Evolutionary conservation across 306 rosid species (phyloP).

Genomic region (Cucumis hystrix): DNA sequence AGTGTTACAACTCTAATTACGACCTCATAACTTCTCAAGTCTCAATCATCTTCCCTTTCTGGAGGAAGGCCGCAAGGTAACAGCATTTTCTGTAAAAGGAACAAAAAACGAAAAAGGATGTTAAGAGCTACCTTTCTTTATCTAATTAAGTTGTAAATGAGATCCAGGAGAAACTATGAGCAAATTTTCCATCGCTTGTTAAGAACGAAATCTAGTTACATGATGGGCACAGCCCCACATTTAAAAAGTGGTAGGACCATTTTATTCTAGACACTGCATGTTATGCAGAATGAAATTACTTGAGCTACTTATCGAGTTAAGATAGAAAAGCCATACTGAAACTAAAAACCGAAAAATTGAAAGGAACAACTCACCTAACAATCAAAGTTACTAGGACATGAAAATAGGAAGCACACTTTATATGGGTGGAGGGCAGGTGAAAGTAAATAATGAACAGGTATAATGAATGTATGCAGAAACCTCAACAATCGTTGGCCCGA

Average conservation of each 20-base stretch:
- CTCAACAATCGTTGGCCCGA: neutral
- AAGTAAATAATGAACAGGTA: neutral
- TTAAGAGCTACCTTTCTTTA: neutral
- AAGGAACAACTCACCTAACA: neutral
- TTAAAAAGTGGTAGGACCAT: neutral
- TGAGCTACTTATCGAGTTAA: neutral
- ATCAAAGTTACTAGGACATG: neutral
- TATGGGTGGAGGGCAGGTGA: neutral
- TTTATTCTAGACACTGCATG: neutral
- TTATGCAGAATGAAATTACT: neutral
- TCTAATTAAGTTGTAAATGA: neutral
- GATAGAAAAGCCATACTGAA: neutral
- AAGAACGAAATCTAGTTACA: neutral
- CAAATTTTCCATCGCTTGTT: neutral
- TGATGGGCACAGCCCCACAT: neutral
- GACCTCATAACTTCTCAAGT: neutral
- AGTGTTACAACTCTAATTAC: neutral
- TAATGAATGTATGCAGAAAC: neutral
- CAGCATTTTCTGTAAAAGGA: slow-evolving; percentile 67
- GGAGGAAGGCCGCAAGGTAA: slow-evolving; percentile 93
- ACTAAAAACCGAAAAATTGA: neutral
- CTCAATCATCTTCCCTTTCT: slow-evolving; percentile 78
- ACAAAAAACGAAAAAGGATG: neutral
- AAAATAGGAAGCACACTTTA: neutral
- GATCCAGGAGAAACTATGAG: neutral